Evolutionary conservation across 495 filamentous ascomycete species (phyloP).

Genomic region (Cercophora samala): DNA sequence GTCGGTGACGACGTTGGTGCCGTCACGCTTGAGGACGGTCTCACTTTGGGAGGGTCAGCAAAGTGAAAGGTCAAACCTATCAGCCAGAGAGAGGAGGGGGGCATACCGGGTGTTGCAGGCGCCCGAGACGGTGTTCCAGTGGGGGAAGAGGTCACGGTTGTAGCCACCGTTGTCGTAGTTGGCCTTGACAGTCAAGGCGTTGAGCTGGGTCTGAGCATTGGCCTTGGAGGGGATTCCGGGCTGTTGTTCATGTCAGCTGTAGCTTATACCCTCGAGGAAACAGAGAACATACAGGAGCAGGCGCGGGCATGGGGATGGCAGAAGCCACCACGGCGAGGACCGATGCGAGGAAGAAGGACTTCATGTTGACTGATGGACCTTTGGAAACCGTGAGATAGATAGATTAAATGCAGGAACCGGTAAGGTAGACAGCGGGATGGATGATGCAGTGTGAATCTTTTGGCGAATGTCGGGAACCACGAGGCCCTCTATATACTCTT

Average conservation of each 20-base stretch:
- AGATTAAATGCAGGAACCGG: not conserved
- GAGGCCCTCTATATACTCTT: not conserved
- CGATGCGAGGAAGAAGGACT: constrained; percentile 22
- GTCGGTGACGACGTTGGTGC: constrained; percentile 50
- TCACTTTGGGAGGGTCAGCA: constrained; percentile 44
- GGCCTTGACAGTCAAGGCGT: constrained; percentile 51
- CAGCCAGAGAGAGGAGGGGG: too few species aligned
- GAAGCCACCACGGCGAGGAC: constrained; percentile 26
- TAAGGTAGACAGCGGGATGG: not conserved
- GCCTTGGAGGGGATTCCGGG: constrained; percentile 59
- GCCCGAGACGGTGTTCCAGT: constrained; percentile 62
- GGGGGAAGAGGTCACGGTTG: constrained; percentile 60
- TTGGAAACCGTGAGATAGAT: constrained; percentile 5
- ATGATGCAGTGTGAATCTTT: not conserved
- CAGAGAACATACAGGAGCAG: constrained; percentile 9
- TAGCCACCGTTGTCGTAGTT: constrained; percentile 55
- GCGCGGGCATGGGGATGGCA: constrained; percentile 33
- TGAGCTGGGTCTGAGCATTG: constrained; percentile 53
- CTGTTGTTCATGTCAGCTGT: constrained; percentile 19
- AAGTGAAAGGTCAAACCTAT: constrained; percentile 1
- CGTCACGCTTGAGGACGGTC: constrained; percentile 66
- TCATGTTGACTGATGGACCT: constrained; percentile 25
- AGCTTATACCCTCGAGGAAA: not conserved
- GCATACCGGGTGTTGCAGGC: constrained; percentile 52
- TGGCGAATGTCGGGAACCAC: not conserved